Percentiles rank a stretch among this genome's conserved stretches.
These are phyloP conservation scores for Penicillium mononematosum DNA, from an alignment of 495 filamentous ascomycete genomes.

Conservation along the genomic window DNA sequence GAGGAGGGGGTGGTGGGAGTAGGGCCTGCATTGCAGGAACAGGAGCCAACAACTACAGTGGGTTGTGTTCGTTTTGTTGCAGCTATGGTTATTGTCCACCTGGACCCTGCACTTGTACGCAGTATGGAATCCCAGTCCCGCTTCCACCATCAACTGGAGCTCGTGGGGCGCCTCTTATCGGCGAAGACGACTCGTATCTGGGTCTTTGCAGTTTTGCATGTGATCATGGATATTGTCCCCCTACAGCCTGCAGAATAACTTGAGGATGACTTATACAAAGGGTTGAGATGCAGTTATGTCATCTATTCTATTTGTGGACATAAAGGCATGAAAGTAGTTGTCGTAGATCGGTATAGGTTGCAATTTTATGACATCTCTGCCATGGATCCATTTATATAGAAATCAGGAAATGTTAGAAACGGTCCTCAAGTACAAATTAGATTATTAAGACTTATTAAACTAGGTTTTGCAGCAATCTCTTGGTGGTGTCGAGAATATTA, in stretches of 20 bases:
- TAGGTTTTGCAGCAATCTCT: neutral
- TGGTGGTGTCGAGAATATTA: neutral
- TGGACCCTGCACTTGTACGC: constrained; percentile 40
- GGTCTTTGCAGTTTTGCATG: constrained; percentile 47
- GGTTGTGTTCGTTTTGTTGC: constrained; percentile 43
- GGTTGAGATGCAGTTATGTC: neutral
- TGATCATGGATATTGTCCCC: constrained; percentile 43
- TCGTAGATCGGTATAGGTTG: neutral
- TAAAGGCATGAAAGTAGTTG: neutral
- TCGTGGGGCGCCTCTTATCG: constrained; percentile 30
- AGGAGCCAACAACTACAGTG: constrained; percentile 40
- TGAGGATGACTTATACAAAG: neutral
- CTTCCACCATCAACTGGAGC: constrained; percentile 24
- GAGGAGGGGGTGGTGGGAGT: constrained; percentile 1
- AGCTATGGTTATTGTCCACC: constrained; percentile 42
- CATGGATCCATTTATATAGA: no score
- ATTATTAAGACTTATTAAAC: neutral
- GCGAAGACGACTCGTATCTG: constrained; percentile 36
- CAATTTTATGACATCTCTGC: neutral
- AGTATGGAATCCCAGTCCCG: constrained; percentile 29
- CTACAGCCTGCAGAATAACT: constrained; percentile 31
- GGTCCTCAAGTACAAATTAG: neutral
- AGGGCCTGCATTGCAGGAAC: constrained; percentile 37
- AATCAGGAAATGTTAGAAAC: neutral
- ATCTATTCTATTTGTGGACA: neutral